Base-by-base conservation (phyloP, 441 rosid species). In the Croton laevigatus region DNA sequence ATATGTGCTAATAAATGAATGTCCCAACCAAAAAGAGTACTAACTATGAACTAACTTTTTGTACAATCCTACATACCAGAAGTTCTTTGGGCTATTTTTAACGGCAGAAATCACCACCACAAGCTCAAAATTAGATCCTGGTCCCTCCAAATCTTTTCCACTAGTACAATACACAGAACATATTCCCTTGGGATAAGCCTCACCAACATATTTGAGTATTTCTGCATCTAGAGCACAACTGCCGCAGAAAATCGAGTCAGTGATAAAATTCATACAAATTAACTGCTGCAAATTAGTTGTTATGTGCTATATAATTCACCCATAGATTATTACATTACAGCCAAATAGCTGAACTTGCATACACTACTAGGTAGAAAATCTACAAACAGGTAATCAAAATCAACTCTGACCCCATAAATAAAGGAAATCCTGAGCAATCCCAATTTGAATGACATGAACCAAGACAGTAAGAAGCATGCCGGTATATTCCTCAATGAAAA, bases 151-250 rank as follows among this genome's bases (percentile, higher is more conserved):
- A 78, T 91, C 90, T 77, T 95, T 93, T 58, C 98, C 98, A 17
- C 82, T 80, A 46, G 78, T 76, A 82, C 97, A 88, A 70, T 86
- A 91, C 69, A 93, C 95, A 2, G 94, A 81, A 83, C 85, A 88
- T 36, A 89, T 71, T 73, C 99, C 99, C 81, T 91, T 95, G 6
- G 98, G 97, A 81, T 93, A 95, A 76, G 92, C 89, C 80, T 93
- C 99, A 63, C 82, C 86, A 63, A 84, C 95, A 78, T 95, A 95
- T 81, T 84, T 89, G 37, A 85, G 85, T 57, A 93, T 73, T 80
- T 95, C 98, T 51, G 89, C 91, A 77, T 95, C 99, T 58, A 95
- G 80, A 73, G 92, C 86, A 84, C 70, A 83, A 78, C 99, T 95
- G 88, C 74, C 80, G 84, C 48, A 66, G 11, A 53, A 68, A 70